Evolutionary conservation across 352 stramenopile species (phyloP).

Genomic region (Thalassiosira tumida): DNA sequence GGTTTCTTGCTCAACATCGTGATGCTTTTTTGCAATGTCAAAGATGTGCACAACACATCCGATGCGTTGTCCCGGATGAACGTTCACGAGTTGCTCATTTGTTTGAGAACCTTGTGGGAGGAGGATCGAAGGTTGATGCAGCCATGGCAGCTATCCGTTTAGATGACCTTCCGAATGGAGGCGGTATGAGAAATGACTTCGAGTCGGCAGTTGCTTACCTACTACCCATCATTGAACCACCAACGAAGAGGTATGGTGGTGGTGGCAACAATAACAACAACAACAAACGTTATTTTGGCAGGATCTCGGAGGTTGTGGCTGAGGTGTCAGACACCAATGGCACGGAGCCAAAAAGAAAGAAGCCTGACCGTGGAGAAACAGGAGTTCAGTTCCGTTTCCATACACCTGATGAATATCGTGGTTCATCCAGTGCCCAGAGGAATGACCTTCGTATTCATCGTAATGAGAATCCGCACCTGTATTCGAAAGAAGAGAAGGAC

Average conservation of each 20-base stretch:
- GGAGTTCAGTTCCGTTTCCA: constrained; percentile 34
- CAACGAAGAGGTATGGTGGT: constrained; percentile 8
- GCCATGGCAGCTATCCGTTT: neutral
- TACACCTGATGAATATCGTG: neutral
- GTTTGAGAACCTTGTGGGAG: constrained; percentile 4
- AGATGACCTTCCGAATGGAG: constrained; percentile 1
- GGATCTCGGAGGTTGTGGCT: constrained; percentile 3
- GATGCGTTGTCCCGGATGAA: constrained; percentile 42
- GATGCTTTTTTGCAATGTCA: constrained; percentile 1
- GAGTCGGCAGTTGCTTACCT: constrained; percentile 26
- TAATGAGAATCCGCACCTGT: neutral
- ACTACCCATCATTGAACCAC: constrained; percentile 25
- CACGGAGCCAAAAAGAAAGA: neutral
- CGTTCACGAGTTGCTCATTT: constrained; percentile 46
- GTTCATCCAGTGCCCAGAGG: neutral
- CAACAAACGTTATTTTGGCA: no score
- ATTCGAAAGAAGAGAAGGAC: neutral
- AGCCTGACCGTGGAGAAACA: neutral
- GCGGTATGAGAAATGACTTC: constrained; percentile 29
- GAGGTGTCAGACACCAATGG: neutral
- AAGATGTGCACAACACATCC: constrained; percentile 22
- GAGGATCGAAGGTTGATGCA: neutral
- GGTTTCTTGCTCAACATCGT: constrained; percentile 23
- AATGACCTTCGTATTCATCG: neutral
- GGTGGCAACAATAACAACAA: no score